phyloP scores from a whole-genome alignment of 176 grass and related monocot genomes.

The Rhynchospora pubera region DNA sequence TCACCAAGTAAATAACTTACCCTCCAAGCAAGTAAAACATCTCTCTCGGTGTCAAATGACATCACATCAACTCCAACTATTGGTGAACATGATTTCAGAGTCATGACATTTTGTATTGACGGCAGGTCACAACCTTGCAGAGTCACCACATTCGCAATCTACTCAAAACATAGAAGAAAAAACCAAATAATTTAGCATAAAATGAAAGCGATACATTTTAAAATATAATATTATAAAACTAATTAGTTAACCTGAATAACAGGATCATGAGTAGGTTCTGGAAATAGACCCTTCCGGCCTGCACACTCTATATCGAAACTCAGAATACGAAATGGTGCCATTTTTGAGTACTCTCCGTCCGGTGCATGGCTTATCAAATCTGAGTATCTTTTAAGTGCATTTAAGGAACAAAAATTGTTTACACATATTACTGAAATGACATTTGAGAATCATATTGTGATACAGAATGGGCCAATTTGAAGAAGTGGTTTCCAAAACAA shows the following conservation, averaged over 20 bases:
- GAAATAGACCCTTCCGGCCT: conserved; percentile 92
- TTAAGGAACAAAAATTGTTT: conserved; percentile 16
- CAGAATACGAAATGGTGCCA: conserved; percentile 91
- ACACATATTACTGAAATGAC: neutral
- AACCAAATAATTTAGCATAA: conserved; percentile 16
- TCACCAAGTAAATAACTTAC: conserved; percentile 39
- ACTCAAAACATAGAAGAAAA: conserved; percentile 33
- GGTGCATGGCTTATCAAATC: conserved; percentile 74
- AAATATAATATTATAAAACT: conserved; percentile 6
- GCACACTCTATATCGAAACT: conserved; percentile 99
- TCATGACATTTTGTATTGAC: conserved; percentile 88
- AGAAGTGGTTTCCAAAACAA: neutral
- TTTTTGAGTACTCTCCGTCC: conserved; percentile 84
- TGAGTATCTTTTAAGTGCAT: conserved; percentile 42
- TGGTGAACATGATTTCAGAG: conserved; percentile 85
- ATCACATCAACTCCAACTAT: conserved; percentile 94
- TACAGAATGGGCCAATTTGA: neutral
- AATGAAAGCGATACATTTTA: conserved; percentile 14
- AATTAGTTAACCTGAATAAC: conserved; percentile 80
- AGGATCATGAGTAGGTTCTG: conserved; percentile 96
- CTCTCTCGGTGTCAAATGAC: conserved; percentile 89
- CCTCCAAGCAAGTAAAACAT: conserved; percentile 92
- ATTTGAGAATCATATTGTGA: neutral
- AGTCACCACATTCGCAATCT: conserved; percentile 95
- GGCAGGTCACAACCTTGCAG: conserved; percentile 82